Conservation (phyloP, 805 yeast species). For the Candida sanyiensis region DNA sequence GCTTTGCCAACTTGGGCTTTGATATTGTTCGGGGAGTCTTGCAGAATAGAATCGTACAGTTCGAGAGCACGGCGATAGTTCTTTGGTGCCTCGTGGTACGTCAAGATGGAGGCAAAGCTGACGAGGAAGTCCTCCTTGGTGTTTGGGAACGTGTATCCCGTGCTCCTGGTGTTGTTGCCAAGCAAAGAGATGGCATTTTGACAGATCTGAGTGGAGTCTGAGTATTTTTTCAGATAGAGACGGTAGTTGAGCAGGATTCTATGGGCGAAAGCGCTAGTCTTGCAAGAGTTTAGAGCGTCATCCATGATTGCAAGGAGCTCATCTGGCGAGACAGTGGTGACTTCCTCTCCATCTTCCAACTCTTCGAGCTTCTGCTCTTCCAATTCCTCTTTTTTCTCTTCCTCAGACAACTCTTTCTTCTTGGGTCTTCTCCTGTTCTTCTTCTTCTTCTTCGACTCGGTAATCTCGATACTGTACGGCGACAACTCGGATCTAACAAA, state of each 20-base stretch:
- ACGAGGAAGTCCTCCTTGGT: slow-evolving; percentile 57
- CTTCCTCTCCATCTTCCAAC: slow-evolving; percentile 22
- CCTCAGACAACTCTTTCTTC: slow-evolving; percentile 15
- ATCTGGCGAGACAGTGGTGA: slow-evolving; percentile 35
- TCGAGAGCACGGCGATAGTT: slow-evolving; percentile 70
- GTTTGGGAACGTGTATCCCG: slow-evolving; percentile 43
- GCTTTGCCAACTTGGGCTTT: slow-evolving; percentile 80
- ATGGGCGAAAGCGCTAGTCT: slow-evolving; percentile 51
- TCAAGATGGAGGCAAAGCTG: slow-evolving; percentile 67
- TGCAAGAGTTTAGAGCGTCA: slow-evolving; percentile 43
- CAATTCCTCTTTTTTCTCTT: slow-evolving; percentile 13
- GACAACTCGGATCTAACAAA: slow-evolving; percentile 65
- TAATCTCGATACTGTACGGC: slow-evolving; percentile 36
- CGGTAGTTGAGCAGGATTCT: slow-evolving; percentile 60
- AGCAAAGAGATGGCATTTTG: slow-evolving; percentile 53
- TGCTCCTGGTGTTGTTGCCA: slow-evolving; percentile 39
- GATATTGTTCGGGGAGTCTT: slow-evolving; percentile 38
- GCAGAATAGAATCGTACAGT: slow-evolving; percentile 59
- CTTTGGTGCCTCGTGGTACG: slow-evolving; percentile 87
- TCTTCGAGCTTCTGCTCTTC: slow-evolving; percentile 25
- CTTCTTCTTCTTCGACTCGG: slow-evolving; percentile 15
- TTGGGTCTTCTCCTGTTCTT: slow-evolving; percentile 12
- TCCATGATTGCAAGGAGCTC: slow-evolving; percentile 45
- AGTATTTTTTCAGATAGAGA: slow-evolving; percentile 56
- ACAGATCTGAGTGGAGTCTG: slow-evolving; percentile 53